These are phyloP conservation scores for Blumeriella jaapii DNA, from an alignment of 2,329 filamentous ascomycete genomes.

Conservation along the genomic window DNA sequence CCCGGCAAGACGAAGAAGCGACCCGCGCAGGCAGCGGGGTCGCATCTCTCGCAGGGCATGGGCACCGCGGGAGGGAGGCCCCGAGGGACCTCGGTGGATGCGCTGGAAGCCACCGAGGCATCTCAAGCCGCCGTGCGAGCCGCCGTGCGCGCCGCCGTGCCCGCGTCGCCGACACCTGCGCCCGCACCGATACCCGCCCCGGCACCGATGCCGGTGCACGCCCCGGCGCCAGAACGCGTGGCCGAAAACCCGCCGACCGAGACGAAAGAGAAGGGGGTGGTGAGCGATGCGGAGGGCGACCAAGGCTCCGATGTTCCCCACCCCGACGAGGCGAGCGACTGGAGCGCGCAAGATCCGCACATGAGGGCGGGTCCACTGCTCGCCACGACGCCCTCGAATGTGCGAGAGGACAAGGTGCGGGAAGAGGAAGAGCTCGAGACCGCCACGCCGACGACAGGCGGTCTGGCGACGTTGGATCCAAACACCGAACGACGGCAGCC, in stretches of 20 bases:
- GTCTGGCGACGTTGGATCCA: constrained; percentile 7
- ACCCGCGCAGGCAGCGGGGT: constrained; percentile 28
- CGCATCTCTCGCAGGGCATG: constrained; percentile 29
- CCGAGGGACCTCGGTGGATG: constrained; percentile 36
- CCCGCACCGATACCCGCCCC: constrained; percentile 1
- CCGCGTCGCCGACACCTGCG: background rate
- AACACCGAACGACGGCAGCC: constrained; percentile 10
- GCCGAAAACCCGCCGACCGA: constrained; percentile 5
- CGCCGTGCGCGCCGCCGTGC: too few relatives aligned
- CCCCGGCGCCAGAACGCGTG: constrained; percentile 1
- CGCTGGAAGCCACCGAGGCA: constrained; percentile 16
- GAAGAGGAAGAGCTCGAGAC: constrained; percentile 29
- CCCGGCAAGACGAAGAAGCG: constrained; percentile 32
- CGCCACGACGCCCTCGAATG: constrained; percentile 33
- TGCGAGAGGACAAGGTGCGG: constrained; percentile 35
- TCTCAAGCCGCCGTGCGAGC: constrained; percentile 2
- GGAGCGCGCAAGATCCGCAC: constrained; percentile 10
- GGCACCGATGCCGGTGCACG: constrained; percentile 1
- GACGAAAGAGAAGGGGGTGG: constrained; percentile 19
- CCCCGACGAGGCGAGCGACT: constrained; percentile 24
- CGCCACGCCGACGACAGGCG: constrained; percentile 7
- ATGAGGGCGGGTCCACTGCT: constrained; percentile 18
- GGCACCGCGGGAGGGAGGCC: constrained; percentile 42
- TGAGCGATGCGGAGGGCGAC: constrained; percentile 21
- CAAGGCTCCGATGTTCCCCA: constrained; percentile 19